A percentile compares a stretch with the other conserved stretches of the same genome.
Conservation (phyloP, 2,329 filamentous ascomycete species). For the Aspergillus sp. region DNA sequence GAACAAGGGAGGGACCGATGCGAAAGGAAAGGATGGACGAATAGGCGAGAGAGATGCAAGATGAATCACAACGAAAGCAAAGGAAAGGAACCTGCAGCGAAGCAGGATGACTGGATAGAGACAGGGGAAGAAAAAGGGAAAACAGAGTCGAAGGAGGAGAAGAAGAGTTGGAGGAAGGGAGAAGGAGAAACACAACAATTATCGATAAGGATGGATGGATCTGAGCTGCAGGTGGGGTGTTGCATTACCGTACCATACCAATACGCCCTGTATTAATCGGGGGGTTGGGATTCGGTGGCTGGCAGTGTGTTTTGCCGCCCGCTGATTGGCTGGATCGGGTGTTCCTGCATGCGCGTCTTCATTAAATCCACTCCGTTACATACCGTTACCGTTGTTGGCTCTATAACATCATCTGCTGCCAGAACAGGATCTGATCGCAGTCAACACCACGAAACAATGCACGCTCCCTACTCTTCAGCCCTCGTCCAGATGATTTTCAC, state of each 20-base stretch:
- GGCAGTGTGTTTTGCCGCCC: neutral
- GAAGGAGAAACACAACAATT: neutral
- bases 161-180: constrained; percentile 2
- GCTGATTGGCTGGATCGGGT: neutral
- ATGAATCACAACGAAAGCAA: neutral
- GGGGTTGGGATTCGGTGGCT: constrained; percentile 1
- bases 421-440: no score
- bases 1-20: no score
- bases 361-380: neutral
- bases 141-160: constrained; percentile 1
- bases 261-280: neutral
- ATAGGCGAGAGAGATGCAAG: neutral
- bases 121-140: neutral
- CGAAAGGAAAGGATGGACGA: neutral
- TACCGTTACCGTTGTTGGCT: neutral
- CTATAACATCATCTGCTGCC: no score
- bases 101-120: neutral
- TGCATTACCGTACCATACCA: no score
- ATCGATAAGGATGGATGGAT: neutral
- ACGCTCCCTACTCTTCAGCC: no score
- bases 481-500: no score
- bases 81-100: neutral
- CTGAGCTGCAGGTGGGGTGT: no score
- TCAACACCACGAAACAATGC: no score
- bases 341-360: constrained; percentile 1